phyloP scores from a whole-genome alignment of 495 filamentous ascomycete species.

The Aspergillus olivimuriae region DNA sequence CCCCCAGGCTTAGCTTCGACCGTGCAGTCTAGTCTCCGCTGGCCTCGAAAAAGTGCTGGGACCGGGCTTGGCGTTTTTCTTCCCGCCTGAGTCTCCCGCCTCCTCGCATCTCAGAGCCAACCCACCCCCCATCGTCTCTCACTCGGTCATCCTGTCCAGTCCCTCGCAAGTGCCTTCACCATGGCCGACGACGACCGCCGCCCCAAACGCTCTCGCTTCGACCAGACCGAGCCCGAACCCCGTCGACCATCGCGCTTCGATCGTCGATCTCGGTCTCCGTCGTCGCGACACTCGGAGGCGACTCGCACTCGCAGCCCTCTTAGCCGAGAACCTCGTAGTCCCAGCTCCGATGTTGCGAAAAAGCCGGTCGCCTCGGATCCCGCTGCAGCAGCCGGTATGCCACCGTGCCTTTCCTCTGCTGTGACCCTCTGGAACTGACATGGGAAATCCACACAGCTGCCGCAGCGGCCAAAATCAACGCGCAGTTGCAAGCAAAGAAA shows the following conservation, averaged over 20 bases:
- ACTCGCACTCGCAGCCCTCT: conserved; percentile 77
- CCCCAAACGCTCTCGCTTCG: conserved; percentile 84
- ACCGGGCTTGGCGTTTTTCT: no score
- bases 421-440: background rate
- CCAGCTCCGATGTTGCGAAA: conserved; percentile 30
- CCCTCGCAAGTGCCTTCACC: no score
- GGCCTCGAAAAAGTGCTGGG: no score
- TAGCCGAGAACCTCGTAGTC: conserved; percentile 49
- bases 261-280: conserved; percentile 78
- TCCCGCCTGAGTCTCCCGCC: no score
- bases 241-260: conserved; percentile 71
- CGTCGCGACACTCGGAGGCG: conserved; percentile 52
- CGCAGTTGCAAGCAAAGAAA: conserved; percentile 84
- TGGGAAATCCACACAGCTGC: conserved; percentile 67
- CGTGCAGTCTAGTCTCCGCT: no score
- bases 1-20: no score
- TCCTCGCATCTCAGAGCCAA: no score
- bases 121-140: no score
- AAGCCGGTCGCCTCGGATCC: conserved; percentile 54
- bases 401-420: background rate
- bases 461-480: conserved; percentile 90
- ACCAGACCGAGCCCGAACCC: conserved; percentile 75
- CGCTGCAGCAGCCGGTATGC: conserved; percentile 77
- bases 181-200: conserved; percentile 81
- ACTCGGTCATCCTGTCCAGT: no score